Evolutionary conservation across 2,329 filamentous ascomycete genomes (phyloP).

Genomic region (Penicillium palitans): DNA sequence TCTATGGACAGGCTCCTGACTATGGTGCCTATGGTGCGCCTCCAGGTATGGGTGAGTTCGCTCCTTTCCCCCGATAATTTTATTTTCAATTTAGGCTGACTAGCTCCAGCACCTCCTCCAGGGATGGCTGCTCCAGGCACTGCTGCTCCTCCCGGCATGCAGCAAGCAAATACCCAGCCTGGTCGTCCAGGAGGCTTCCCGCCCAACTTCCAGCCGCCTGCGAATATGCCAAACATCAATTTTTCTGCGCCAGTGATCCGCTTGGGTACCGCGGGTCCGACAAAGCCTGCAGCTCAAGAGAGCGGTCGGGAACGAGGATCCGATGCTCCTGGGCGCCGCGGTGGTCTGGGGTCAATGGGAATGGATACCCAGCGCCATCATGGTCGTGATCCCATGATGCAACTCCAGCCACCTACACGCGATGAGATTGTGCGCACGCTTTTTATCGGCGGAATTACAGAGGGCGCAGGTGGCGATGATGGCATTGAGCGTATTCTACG

Average conservation of each 20-base stretch:
- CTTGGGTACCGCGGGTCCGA: constrained; percentile 70
- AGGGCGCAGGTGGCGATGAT: constrained; percentile 73
- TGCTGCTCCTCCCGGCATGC: constrained; percentile 73
- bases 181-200: constrained; percentile 79
- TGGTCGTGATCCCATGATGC: constrained; percentile 67
- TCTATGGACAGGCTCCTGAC: constrained; percentile 73
- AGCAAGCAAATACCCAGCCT: constrained; percentile 71
- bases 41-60: constrained; percentile 73
- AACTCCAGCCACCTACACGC: constrained; percentile 75
- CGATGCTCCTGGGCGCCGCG: constrained; percentile 50
- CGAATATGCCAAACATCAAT: constrained; percentile 96
- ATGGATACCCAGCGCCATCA: constrained; percentile 67
- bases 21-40: constrained; percentile 73
- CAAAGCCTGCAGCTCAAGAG: constrained; percentile 57
- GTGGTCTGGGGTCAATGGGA: constrained; percentile 61
- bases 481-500: constrained; percentile 75
- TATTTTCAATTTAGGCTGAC: constrained; percentile 20
- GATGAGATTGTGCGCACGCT: constrained; percentile 92
- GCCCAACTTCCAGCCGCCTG: constrained; percentile 79
- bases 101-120: constrained; percentile 66
- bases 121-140: constrained; percentile 80
- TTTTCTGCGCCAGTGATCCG: constrained; percentile 96
- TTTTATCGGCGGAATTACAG: constrained; percentile 83
- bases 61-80: background rate
- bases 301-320: constrained; percentile 47